Evolutionary conservation across 1,284 basidiomycete genomes (phyloP).

Genomic region (Filobasidium uniguttulatum): DNA sequence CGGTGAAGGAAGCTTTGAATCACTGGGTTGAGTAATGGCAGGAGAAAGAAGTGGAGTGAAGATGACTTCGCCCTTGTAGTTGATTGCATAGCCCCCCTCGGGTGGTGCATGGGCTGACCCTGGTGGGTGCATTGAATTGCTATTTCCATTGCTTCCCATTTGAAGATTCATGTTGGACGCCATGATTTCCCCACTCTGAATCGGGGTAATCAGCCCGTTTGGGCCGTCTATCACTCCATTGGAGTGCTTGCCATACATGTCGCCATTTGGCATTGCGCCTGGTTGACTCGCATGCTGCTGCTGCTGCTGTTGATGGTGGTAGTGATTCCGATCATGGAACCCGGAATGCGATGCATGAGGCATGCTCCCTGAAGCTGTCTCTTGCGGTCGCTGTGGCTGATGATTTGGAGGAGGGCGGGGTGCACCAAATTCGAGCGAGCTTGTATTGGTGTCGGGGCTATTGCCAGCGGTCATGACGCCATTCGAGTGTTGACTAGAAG

Average conservation of each 20-base stretch:
- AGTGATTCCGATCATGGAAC: slow-evolving; percentile 3
- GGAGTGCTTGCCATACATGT: background rate
- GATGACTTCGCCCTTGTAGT: slow-evolving; percentile 18
- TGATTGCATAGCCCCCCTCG: slow-evolving; percentile 2
- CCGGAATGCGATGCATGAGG: background rate
- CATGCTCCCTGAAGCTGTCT: background rate
- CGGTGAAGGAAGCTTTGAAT: slow-evolving; percentile 23
- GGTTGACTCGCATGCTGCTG: slow-evolving; percentile 10
- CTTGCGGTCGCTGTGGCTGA: background rate
- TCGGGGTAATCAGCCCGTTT: too few relatives aligned
- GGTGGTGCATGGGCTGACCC: too few relatives aligned
- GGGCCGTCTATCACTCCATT: slow-evolving; percentile 1
- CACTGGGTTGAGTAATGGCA: slow-evolving; percentile 20
- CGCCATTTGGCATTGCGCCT: slow-evolving; percentile 1
- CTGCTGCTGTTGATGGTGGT: slow-evolving; percentile 7
- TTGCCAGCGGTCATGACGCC: too few relatives aligned
- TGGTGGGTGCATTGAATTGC: too few relatives aligned
- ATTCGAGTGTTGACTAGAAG: too few relatives aligned
- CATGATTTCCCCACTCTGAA: slow-evolving; percentile 31
- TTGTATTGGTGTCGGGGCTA: background rate
- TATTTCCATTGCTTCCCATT: too few relatives aligned
- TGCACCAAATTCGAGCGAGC: background rate
- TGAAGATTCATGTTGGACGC: slow-evolving; percentile 25
- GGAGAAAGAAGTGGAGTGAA: slow-evolving; percentile 29
- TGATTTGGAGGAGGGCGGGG: too few relatives aligned